These are phyloP conservation scores for Westerdykella aurantiaca DNA, from an alignment of 2,329 filamentous ascomycete species.

Conservation along the genomic window DNA sequence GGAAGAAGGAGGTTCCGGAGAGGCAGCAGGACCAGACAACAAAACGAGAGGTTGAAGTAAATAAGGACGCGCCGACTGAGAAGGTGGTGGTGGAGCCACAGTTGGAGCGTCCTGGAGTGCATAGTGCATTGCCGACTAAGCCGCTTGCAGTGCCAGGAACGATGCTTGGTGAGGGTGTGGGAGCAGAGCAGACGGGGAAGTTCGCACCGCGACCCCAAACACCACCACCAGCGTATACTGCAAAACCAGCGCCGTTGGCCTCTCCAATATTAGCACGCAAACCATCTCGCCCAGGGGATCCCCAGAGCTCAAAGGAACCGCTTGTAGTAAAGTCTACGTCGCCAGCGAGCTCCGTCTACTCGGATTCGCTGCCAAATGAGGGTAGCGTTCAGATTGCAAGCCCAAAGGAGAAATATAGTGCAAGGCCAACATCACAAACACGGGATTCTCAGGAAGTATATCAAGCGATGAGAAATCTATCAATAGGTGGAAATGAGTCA, in stretches of 20 bases:
- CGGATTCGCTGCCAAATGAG: no score
- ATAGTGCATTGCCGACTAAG: slow-evolving; percentile 1
- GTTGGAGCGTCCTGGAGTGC: slow-evolving; percentile 14
- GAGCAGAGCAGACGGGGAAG: slow-evolving; percentile 4
- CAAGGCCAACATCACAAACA: no score
- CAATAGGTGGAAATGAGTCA: no score
- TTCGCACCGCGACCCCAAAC: slow-evolving; percentile 11
- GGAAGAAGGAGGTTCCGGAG: slow-evolving; percentile 20
- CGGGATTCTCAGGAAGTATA: no score
- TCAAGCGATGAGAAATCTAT: no score
- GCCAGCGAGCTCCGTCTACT: no score
- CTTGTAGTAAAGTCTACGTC: no score
- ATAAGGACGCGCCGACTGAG: slow-evolving; percentile 24
- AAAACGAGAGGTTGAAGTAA: slow-evolving; percentile 18
- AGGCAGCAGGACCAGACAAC: slow-evolving; percentile 30
- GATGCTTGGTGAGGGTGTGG: neutral
- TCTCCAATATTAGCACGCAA: neutral
- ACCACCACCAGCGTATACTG: slow-evolving; percentile 22
- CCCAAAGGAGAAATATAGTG: no score
- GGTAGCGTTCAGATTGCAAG: no score
- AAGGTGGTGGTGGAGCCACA: slow-evolving; percentile 15
- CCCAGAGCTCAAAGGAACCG: no score
- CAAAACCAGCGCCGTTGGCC: neutral
- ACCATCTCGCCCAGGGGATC: neutral
- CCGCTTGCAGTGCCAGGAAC: neutral